Conservation (phyloP, 495 filamentous ascomycete species). For the Neurospora sublineolata region DNA sequence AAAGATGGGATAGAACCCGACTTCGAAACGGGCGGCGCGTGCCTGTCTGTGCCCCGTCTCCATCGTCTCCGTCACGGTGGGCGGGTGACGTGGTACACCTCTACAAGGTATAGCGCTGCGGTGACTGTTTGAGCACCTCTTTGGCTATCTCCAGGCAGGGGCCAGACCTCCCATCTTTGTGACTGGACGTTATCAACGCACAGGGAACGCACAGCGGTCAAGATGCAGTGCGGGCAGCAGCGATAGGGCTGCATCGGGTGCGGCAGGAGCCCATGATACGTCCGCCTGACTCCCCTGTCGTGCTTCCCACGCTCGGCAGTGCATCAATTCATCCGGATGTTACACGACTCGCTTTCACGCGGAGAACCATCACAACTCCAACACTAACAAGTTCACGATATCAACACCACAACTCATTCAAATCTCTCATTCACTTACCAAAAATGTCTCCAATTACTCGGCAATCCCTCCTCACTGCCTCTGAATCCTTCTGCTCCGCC, state of each 20-base stretch:
- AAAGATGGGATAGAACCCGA: background rate
- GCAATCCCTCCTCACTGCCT: constrained; percentile 29
- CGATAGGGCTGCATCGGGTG: background rate
- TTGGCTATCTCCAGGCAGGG: background rate
- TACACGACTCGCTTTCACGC: background rate
- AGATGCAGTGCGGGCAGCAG: background rate
- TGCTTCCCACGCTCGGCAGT: background rate
- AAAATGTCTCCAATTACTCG: constrained; percentile 5
- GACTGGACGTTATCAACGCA: background rate
- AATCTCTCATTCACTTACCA: background rate
- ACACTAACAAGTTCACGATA: background rate
- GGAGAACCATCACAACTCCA: background rate
- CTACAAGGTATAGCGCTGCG: background rate
- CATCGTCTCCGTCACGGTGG: background rate
- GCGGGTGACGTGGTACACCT: background rate
- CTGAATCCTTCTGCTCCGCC: constrained; percentile 34
- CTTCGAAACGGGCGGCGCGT: background rate
- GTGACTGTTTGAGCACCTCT: background rate
- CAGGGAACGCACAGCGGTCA: background rate
- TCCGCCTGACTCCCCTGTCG: background rate
- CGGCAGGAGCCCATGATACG: background rate
- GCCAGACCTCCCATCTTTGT: background rate
- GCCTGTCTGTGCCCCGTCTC: background rate
- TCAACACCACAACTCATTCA: background rate
- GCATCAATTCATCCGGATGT: background rate